Evolutionary conservation across 2,329 filamentous ascomycete species (phyloP), one percentile per base, ranked within the genome.

Genomic region (Alternaria arbusti): DNA sequence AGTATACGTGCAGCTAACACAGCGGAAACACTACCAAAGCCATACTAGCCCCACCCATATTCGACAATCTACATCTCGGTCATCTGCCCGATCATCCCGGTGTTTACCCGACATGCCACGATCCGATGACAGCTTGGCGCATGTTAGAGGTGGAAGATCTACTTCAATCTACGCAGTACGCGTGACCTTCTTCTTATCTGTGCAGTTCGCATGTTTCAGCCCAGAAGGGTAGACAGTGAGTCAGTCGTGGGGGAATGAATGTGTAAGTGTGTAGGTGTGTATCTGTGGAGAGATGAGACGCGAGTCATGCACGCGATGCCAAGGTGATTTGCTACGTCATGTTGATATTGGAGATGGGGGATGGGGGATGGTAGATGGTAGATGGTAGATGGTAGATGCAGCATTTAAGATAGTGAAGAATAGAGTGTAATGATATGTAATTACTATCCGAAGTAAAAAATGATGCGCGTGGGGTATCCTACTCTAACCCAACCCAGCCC

Each of bases 151-250:
- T 40, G 32, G 30, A 32, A 30, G 1, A 30, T 30, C 28, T 30
- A 30, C 4, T 12, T 12, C 5, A 3, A 28, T 28, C 5, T 4
- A 1, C 10, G 26, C 26, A 1, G n/a, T 30, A 32, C 32, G 32
- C 15, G 15, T 36, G 32, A 36, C 3, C 13, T 0, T 32, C 0
- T 7, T 12, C 1, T 36, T 36, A 36, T 36, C 30, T 40, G 1
- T 40, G 0, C 32, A 2, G 0, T 1, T 36, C 1, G 0, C 32
- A n/a, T 1, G 8, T n/a, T 5, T 36, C 0, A 9, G 1, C 32
- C 13, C 1, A n/a, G 32, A 5, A 36, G 13, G 32, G 2, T 5
- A n/a, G 1, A 2, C 4, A 3, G 10, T 1, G 32, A 40, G 36
- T 40, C 36, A 40, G 36, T 40, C 36, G 32, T 36, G 32, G 32